Percentiles rank a stretch among this genome's conserved stretches.
phyloP scores from a whole-genome alignment of 106 monocot genomes.

The Allium fistulosum region DNA sequence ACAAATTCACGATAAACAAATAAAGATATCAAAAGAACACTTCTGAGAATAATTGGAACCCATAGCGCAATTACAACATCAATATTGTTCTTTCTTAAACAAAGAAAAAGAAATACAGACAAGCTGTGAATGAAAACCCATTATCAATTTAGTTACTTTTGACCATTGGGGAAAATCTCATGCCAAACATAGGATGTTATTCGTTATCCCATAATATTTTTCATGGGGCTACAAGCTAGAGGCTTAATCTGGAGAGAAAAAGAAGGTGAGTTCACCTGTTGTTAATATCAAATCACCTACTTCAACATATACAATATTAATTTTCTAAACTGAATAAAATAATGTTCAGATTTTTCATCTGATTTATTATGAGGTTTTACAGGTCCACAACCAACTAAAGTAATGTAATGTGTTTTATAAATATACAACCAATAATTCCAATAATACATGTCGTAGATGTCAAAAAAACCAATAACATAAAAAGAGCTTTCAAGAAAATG shows the following conservation, averaged over 20 bases:
- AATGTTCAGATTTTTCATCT: too few relatives aligned
- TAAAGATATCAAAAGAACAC: background rate
- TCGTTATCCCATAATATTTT: conserved; percentile 61
- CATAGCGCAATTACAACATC: conserved; percentile 89
- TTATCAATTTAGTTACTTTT: background rate
- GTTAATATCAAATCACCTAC: too few relatives aligned
- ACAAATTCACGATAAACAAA: too few relatives aligned
- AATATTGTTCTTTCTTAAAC: conserved; percentile 83
- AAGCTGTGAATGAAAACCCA: background rate
- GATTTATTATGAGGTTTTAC: too few relatives aligned
- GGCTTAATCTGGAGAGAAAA: conserved; percentile 66
- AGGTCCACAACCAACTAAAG: too few relatives aligned
- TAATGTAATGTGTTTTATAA: too few relatives aligned
- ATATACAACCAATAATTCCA: too few relatives aligned
- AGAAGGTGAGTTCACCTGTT: too few relatives aligned
- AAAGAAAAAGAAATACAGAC: background rate
- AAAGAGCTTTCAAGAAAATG: background rate
- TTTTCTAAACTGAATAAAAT: too few relatives aligned
- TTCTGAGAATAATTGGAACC: conserved; percentile 88
- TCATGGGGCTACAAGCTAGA: conserved; percentile 87
- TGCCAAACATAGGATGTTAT: conserved; percentile 86
- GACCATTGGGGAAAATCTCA: conserved; percentile 96
- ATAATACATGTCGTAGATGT: too few relatives aligned
- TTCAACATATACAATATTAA: too few relatives aligned
- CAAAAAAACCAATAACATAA: background rate